Evolutionary conservation across 225 moss, liverwort and hornwort genomes (phyloP), one percentile per base, ranked within the genome.

Genomic region (Neckera pumila): DNA sequence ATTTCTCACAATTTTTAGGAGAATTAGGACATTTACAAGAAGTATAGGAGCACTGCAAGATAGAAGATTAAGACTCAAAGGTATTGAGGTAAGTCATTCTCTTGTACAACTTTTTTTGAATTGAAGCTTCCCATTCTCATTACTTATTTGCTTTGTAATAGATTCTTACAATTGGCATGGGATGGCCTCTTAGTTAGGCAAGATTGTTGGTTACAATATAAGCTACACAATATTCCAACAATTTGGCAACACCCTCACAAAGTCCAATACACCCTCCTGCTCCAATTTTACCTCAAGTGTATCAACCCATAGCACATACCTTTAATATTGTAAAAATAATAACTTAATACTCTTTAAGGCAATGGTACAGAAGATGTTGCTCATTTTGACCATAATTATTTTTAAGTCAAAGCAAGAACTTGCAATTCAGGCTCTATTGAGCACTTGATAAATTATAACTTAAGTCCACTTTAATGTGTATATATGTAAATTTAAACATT

Each of bases 41-140:
- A n/a, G 20, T 38, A 38, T 12, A 67, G 11, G 4, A 36, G 1
- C 0, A 20, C 12, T 22, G 21, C 0, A 1, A 0, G 22, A 3
- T 21, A n/a, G 4, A 67, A n/a, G 7, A 38, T n/a, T 4, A 67
- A 67, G n/a, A 21, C 1, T 36, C n/a, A 21, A n/a, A n/a, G 4
- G 11, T 67, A 5, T 2, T 67, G 21, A 20, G 6, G 4, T 67
- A 67, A n/a, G n/a, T 36, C 34, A 65, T 18, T 65, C 0, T 34
- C 18, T 65, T 34, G 3, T 36, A 66, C 11, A 66, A 20, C 20
- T 36, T 66, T 20, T 11, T 66, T 66, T 66, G 1, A 66, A 11
- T 34, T 66, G 20, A 36, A 10, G 30, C 20, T 36, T 66, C 2
- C 22, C 7, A 67, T 21, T n/a, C 21, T 67, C n/a, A 67, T n/a